Evolutionary conservation across 352 stramenopile species (phyloP).

Genomic region (Aphanomyces astaci): DNA sequence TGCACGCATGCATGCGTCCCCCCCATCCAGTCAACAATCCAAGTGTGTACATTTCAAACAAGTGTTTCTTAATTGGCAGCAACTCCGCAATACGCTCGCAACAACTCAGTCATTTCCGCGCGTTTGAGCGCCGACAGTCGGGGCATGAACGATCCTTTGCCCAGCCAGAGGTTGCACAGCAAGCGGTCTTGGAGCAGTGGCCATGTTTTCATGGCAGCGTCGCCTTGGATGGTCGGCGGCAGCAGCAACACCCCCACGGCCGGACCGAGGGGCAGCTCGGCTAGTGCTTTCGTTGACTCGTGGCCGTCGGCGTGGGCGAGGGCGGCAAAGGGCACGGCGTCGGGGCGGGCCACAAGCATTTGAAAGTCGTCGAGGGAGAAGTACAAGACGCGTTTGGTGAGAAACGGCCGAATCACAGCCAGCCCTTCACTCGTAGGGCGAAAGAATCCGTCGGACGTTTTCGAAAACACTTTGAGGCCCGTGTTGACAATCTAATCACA

Average conservation of each 20-base stretch:
- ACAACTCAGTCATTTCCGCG: constrained; percentile 40
- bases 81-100: not conserved
- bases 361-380: constrained; percentile 41
- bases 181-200: constrained; percentile 25
- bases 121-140: constrained; percentile 65
- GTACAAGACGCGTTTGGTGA: constrained; percentile 66
- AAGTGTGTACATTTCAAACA: not conserved
- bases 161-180: constrained; percentile 71
- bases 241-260: constrained; percentile 39
- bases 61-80: not conserved
- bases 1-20: not conserved
- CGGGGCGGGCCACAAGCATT: constrained; percentile 38
- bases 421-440: constrained; percentile 83
- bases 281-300: constrained; percentile 24
- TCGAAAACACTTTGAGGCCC: constrained; percentile 85
- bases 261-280: constrained; percentile 39
- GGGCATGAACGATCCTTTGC: constrained; percentile 58
- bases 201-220: constrained; percentile 4
- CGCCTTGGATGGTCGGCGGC: constrained; percentile 25
- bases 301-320: constrained; percentile 36
- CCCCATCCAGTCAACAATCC: too few relatives aligned
- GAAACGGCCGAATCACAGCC: constrained; percentile 75
- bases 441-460: constrained; percentile 71
- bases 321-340: constrained; percentile 46
- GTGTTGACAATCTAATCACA: constrained; percentile 84